phyloP scores from a whole-genome alignment of 2,329 filamentous ascomycete species.

The Fusarium irregulare region DNA sequence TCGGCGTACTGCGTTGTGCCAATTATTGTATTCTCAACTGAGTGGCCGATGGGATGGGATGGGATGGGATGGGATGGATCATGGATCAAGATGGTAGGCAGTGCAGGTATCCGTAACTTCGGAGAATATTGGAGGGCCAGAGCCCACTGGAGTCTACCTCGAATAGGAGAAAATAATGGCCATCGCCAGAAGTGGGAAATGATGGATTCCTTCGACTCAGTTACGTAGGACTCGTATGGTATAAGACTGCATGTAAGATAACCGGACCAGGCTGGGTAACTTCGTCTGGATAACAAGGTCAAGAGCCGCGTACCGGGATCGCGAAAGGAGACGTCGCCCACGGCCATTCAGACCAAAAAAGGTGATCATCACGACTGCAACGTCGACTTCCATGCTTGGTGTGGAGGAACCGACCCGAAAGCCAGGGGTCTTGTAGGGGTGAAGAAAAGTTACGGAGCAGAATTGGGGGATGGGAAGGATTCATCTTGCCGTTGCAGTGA shows the following conservation, averaged over 20 bases:
- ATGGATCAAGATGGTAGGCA: not conserved
- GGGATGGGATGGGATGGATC: not conserved
- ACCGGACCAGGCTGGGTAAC: not conserved
- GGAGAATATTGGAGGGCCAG: not conserved
- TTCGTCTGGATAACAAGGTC: not conserved
- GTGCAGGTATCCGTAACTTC: not conserved
- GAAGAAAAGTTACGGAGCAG: not conserved
- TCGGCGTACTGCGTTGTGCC: not conserved
- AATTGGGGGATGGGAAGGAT: not conserved
- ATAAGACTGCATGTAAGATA: not conserved
- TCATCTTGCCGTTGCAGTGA: not conserved
- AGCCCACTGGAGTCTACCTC: slow-evolving; percentile 6
- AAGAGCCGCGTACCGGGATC: slow-evolving; percentile 13
- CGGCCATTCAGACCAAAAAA: slow-evolving; percentile 9
- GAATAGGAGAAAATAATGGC: slow-evolving; percentile 23
- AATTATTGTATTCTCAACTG: not conserved
- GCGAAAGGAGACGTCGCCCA: slow-evolving; percentile 11
- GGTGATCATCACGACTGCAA: slow-evolving; percentile 19
- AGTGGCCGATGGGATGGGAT: not conserved
- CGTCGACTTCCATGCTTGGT: slow-evolving; percentile 13
- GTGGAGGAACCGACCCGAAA: slow-evolving; percentile 25
- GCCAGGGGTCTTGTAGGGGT: slow-evolving; percentile 1
- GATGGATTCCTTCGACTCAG: not conserved
- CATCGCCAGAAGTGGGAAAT: not conserved
- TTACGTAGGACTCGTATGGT: not conserved